Evolutionary conservation across 306 rosid species (phyloP), one percentile per base, ranked within the genome.

Genomic region (Delonix regia): DNA sequence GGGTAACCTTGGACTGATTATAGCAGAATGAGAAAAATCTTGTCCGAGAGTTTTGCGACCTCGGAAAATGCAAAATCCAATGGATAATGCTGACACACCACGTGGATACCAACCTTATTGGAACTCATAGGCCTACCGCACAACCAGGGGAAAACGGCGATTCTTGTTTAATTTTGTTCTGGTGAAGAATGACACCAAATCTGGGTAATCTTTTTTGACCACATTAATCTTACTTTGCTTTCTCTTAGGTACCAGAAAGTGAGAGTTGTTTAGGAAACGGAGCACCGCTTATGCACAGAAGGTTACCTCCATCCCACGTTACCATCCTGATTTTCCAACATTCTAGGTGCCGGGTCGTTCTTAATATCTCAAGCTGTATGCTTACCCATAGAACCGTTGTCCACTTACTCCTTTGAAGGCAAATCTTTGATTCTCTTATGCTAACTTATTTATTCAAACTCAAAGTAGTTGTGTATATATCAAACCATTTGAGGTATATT

Each of bases 401-500:
- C 66, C 33, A 57, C 33, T 44, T 61, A 16, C 63, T 28, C 39
- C 68, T 77, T 65, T 36, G 10, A 61, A 68, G 56, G 71, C 69
- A 86, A 84, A 81, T 59, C 48, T 2, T 36, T 18, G 8, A 9
- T 16, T 49, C 18, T 16, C 28, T 7, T 68, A 14, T 22, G 73
- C 4, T 45, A 25, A 15, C 33, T 30, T 16, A 3, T 70, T 48
- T 30, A 45, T 67, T 44, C 12, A 30, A 28, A 70, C 16, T 27
- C 39, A 30, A 11, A 3, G 6, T n/a, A 72, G 18, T 19, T 71
- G 19, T 33, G 9, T 18, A 70, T 12, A 48, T 52, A 34, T 74
- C 73, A 51, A 56, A 69, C 59, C 75, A 75, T 62, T 64, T 73
- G 38, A 72, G 44, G 52, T 62, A 28, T 12, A 44, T 67, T 72